Base-by-base conservation (phyloP, 306 rosid genomes). In the Urtica urens region DNA sequence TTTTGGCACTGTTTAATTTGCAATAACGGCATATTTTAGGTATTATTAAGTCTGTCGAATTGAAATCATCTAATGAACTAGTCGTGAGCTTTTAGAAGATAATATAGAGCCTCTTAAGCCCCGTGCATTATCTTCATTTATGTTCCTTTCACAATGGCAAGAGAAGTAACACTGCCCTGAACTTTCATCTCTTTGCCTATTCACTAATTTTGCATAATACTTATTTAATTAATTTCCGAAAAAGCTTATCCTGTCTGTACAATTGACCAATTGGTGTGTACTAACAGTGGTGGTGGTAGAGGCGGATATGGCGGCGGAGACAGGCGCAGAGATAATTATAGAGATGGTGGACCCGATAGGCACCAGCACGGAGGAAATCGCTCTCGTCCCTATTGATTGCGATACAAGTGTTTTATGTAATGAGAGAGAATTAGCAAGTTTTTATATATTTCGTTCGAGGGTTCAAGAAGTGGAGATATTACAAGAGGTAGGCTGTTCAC, bases 401-500 rank as follows among this genome's bases (percentile, higher is more conserved):
- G 38, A 74, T 68, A 51, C 52, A 62, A 63, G 74, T 74, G 33
- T 75, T 77, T 63, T 71, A 77, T 92, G 93, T 92, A 85, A 82
- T 90, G 78, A 76, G 82, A 45, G 25, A 44, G 26, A 79, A 66
- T 66, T 77, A 71, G 78, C 81, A 70, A 71, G 82, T 69, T 77
- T 56, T 82, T 82, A 61, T 70, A 66, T 81, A 55, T 77, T 79
- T 81, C 70, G 49, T 72, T 75, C 78, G 82, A 80, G 80, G 66
- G 71, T 77, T 74, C 95, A 72, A 78, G 79, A 79, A 76, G 54
- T 72, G 79, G 92, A 85, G 80, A 78, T 78, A n/a, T n/a, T n/a
- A n/a, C 58, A 77, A 81, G 94, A 92, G 96, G 99, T 92, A 92
- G 96, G 96, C 68, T 85, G 94, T 77, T 81, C 93, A 65, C 77